Percentiles rank a stretch among this genome's conserved stretches.
Evolutionary conservation across 257 asterid genomes (phyloP).

Genomic region (Agastache rugosa): DNA sequence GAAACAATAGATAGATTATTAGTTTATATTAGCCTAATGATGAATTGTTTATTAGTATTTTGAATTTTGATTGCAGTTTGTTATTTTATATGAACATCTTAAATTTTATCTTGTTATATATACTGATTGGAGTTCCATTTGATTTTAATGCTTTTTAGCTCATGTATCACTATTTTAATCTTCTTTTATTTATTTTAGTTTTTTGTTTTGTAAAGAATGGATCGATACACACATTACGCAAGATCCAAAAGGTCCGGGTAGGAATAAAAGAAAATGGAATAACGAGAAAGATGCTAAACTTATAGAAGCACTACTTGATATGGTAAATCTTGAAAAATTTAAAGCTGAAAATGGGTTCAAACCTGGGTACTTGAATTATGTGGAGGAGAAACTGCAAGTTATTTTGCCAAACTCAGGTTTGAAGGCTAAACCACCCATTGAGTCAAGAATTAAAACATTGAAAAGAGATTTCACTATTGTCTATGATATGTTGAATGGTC

Average conservation of each 20-base stretch:
- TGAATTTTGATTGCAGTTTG: no score
- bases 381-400: no score
- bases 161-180: no score
- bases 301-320: not conserved
- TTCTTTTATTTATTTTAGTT: no score
- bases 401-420: not conserved
- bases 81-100: no score
- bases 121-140: no score
- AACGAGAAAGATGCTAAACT: not conserved
- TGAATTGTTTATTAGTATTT: no score
- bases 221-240: not conserved
- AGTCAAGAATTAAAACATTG: no score
- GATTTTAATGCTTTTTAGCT: no score
- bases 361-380: not conserved
- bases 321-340: no score
- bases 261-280: not conserved
- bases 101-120: no score
- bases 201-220: not conserved
- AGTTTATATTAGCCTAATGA: not conserved
- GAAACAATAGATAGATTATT: not conserved
- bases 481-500: not conserved
- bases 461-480: not conserved
- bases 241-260: not conserved
- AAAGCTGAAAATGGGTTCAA: not conserved
- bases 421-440: not conserved